phyloP scores from a whole-genome alignment of 177 flowering plant genomes.

The Telopea speciosissima region DNA sequence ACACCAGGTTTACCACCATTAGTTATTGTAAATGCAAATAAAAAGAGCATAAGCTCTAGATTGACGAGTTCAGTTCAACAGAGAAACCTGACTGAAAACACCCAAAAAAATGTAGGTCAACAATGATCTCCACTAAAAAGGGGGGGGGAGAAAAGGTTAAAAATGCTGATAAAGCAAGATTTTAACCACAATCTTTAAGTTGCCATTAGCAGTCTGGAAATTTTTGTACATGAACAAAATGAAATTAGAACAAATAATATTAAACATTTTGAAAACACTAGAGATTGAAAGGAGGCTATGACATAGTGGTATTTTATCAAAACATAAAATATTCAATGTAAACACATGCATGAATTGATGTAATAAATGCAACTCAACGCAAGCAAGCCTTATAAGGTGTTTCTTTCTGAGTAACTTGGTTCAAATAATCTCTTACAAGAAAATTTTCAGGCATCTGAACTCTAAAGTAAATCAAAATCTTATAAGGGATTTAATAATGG shows the following conservation, averaged over 20 bases:
- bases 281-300: no score
- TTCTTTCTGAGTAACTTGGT: no score
- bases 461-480: background rate
- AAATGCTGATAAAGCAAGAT: background rate
- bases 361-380: no score
- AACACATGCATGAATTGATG: no score
- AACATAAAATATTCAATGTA: no score
- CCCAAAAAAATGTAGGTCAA: background rate
- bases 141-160: background rate
- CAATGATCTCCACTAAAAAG: background rate
- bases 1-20: slow-evolving; percentile 5
- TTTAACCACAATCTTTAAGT: background rate
- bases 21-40: background rate
- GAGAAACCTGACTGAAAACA: background rate
- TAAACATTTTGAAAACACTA: no score
- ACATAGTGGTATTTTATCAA: no score
- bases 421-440: background rate
- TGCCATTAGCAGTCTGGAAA: no score
- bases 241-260: no score
- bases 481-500: no score
- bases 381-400: no score
- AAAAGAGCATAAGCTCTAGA: background rate
- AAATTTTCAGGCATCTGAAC: background rate
- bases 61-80: background rate
- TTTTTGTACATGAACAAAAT: no score